These are phyloP conservation scores for Solanum chilense DNA, from an alignment of 257 asterid genomes.

Conservation along the genomic window DNA sequence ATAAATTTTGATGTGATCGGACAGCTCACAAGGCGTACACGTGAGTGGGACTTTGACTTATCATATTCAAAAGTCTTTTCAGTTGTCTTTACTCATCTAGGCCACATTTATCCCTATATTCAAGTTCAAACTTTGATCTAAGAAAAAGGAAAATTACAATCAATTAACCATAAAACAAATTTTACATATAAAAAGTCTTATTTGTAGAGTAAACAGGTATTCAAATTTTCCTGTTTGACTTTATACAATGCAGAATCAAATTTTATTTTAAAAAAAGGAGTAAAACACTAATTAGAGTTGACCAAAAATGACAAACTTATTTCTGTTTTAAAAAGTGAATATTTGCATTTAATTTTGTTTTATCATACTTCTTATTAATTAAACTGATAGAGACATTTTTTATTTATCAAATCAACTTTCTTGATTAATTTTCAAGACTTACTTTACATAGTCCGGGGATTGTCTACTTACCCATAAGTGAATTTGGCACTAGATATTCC, in stretches of 20 bases:
- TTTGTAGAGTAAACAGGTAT: background rate
- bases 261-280: background rate
- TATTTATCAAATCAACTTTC: no score
- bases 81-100: background rate
- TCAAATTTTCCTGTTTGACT: background rate
- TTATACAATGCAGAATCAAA: background rate
- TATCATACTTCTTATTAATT: background rate
- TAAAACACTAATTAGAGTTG: background rate
- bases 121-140: background rate
- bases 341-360: background rate
- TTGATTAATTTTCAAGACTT: no score
- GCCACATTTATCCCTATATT: background rate
- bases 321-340: background rate
- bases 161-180: background rate
- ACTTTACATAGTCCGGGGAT: no score
- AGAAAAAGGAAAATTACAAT: background rate
- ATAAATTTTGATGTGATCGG: background rate
- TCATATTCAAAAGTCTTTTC: background rate
- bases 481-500: no score
- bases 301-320: background rate
- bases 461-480: no score
- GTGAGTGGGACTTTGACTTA: conserved; percentile 23
- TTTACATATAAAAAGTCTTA: background rate
- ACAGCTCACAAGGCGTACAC: background rate
- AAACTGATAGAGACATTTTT: no score